Conservation (phyloP, 495 filamentous ascomycete species). For the Podospora tetraspora region DNA sequence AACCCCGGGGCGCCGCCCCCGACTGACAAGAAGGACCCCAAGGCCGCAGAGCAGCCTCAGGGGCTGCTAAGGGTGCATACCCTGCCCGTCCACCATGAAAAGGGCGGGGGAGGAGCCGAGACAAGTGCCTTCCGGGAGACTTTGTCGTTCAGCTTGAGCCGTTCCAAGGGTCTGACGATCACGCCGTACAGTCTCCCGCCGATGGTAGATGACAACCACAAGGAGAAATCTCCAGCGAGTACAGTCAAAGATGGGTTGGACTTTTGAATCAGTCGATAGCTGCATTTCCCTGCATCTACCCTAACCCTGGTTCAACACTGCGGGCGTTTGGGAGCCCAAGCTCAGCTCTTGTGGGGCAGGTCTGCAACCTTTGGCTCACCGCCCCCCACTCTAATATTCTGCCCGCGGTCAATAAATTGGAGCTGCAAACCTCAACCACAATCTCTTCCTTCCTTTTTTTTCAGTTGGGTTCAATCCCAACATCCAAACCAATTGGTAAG, state of each 20-base stretch:
- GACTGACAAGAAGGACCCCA: constrained; percentile 37
- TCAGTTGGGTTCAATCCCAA: constrained; percentile 20
- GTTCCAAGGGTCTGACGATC: constrained; percentile 73
- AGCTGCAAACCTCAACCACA: constrained; percentile 15
- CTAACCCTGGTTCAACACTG: constrained; percentile 3
- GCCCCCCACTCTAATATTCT: constrained; percentile 1
- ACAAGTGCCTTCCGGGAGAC: constrained; percentile 68
- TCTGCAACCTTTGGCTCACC: constrained; percentile 3
- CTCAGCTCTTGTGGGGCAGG: neutral
- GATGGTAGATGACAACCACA: constrained; percentile 70
- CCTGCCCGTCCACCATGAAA: constrained; percentile 80
- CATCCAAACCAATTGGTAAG: constrained; percentile 24
- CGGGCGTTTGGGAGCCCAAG: neutral
- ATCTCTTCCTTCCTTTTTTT: constrained; percentile 15
- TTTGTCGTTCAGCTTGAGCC: constrained; percentile 81
- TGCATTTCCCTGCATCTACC: neutral
- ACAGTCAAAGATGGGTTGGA: constrained; percentile 28
- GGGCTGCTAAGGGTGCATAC: constrained; percentile 78
- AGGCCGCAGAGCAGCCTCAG: constrained; percentile 69
- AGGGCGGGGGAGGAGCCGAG: constrained; percentile 71
- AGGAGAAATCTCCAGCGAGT: constrained; percentile 47
- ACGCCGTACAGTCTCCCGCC: constrained; percentile 87
- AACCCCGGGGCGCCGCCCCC: constrained; percentile 48
- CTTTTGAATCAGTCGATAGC: constrained; percentile 20
- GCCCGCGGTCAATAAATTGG: constrained; percentile 8